Percentiles rank a stretch among this genome's conserved stretches.
Evolutionary conservation across 305 asterid species (phyloP).

Genomic region (Rubia balearica): DNA sequence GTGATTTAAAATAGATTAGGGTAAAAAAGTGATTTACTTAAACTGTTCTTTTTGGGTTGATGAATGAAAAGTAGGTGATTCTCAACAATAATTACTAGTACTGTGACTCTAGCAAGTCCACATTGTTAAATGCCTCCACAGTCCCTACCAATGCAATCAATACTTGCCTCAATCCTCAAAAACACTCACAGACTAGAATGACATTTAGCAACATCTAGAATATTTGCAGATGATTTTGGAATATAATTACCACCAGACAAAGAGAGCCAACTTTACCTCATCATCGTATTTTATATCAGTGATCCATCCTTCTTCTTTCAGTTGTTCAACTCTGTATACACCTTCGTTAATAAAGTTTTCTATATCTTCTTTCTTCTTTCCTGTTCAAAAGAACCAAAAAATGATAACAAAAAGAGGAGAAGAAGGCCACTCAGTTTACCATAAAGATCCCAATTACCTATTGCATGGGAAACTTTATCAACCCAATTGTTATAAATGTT

Average conservation of each 20-base stretch:
- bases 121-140: neutral
- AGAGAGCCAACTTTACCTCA: conserved; percentile 57
- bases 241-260: neutral
- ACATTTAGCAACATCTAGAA: neutral
- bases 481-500: conserved; percentile 83
- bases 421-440: conserved; percentile 13
- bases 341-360: conserved; percentile 86
- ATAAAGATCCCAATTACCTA: conserved; percentile 41
- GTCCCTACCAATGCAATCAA: neutral
- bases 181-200: neutral
- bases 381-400: conserved; percentile 31
- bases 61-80: too few relatives aligned
- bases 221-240: neutral
- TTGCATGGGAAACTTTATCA: conserved; percentile 54
- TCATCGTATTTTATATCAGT: conserved; percentile 92
- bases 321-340: conserved; percentile 69
- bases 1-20: too few relatives aligned
- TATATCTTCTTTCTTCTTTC: conserved; percentile 71
- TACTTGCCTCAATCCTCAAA: neutral
- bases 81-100: neutral
- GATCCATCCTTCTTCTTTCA: conserved; percentile 94
- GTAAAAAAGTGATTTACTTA: too few relatives aligned
- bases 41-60: too few relatives aligned
- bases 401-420: conserved; percentile 9
- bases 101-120: neutral